Evolutionary conservation across 1,284 basidiomycete genomes (phyloP).

Genomic region (Apiotrichum brassicae): DNA sequence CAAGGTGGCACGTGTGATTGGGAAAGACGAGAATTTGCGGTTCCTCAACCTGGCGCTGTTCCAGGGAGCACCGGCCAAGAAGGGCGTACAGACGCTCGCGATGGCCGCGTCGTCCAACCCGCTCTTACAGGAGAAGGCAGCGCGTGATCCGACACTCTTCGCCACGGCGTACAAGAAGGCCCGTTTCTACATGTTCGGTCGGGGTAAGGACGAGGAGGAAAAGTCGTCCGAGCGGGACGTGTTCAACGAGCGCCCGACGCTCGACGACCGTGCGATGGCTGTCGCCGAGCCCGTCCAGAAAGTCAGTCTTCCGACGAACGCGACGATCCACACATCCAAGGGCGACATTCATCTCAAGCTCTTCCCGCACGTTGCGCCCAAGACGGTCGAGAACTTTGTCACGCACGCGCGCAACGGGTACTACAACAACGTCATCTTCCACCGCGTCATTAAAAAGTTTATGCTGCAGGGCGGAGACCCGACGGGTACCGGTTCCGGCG

Average conservation of each 20-base stretch:
- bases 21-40: conserved; percentile 89
- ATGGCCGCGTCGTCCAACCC: conserved; percentile 96
- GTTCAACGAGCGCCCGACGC: conserved; percentile 95
- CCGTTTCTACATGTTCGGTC: conserved; percentile 96
- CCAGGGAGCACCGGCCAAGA: conserved; percentile 88
- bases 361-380: conserved; percentile 86
- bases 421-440: conserved; percentile 92
- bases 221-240: conserved; percentile 88
- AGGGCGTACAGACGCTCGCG: conserved; percentile 72
- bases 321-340: conserved; percentile 85
- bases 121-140: conserved; percentile 72
- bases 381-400: conserved; percentile 95
- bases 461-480: conserved; percentile 99
- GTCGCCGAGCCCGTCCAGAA: conserved; percentile 56
- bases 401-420: conserved; percentile 84
- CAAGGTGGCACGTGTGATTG: conserved; percentile 79
- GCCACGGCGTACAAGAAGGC: conserved; percentile 87
- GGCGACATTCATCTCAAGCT: conserved; percentile 90
- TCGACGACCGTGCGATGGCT: conserved; percentile 91
- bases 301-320: conserved; percentile 57
- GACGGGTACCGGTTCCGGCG: conserved; percentile 69
- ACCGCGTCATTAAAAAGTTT: conserved; percentile 97
- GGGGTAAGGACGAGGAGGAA: conserved; percentile 84
- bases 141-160: conserved; percentile 85
- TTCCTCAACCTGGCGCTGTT: conserved; percentile 86